Base-by-base conservation (phyloP, 2,329 filamentous ascomycete species). In the Botrytis porri region DNA sequence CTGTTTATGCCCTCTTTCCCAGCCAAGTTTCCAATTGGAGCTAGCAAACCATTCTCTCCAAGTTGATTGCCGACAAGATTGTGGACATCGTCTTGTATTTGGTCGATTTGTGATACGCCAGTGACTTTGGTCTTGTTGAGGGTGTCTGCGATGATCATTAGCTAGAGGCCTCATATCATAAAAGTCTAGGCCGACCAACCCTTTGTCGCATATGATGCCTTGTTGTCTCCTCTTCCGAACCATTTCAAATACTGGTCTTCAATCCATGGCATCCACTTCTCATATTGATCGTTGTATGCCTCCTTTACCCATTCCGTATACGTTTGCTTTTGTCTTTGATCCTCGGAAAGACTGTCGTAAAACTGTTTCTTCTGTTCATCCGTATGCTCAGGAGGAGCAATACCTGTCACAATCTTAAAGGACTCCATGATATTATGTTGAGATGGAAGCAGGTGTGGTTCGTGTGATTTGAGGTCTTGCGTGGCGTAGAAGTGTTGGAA, bases 251-350 rank as follows among this genome's bases (percentile, higher is more conserved):
- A 93, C 74, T 89, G 82, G 81, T 94, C 92, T 81, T 94, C 91
- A 73, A 93, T 84, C 91, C 92, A 93, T 1, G 92, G 92, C 80
- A 93, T 87, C 92, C 92, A 94, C 78, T 83, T 86, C 80, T 93
- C 90, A 82, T 93, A 93, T 81, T 93, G 89, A 71, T 87, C 83
- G 83, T 92, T 90, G 85, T 93, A 93, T 69, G 87, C 88, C 73
- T 89, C 82, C 80, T 86, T 71, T 20, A 86, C 81, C 86, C 87
- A 90, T 78, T 91, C 88, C 81, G 85, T 84, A 73, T 77, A 77
- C 22, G 75, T 76, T 75, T 78, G 74, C 41, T 77, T 77, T 73
- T 76, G 25, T 64, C 71, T 75, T 65, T 77, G 73, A 4, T 75
- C 74, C 1, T 72, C 73, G 2, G 75, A 69, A n/a, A 77, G 76